Evolutionary conservation across 2,329 filamentous ascomycete genomes (phyloP), one percentile per base, ranked within the genome.

Genomic region (Cercospora sp.): DNA sequence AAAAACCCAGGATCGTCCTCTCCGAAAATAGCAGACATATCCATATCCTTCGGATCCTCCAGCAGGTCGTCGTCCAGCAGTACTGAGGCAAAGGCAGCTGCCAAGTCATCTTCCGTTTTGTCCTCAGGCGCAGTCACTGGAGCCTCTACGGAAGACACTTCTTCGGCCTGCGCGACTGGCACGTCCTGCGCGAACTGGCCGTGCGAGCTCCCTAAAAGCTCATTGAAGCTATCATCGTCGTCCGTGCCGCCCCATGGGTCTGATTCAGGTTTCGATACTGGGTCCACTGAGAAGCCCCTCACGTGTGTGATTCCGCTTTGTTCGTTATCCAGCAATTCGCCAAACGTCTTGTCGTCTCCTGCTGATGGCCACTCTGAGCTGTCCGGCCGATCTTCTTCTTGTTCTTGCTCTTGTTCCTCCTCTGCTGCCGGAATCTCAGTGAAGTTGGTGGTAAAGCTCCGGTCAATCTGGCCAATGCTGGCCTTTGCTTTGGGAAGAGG

Each of bases 1-100:
- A 97, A 82, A 68, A 97, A 91, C 0, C 92, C 93, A 75, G 94
- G 91, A 71, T 92, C 91, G 77, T 97, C 94, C 72, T 94, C 94
- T 57, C 91, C 88, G 71, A 94, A 89, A 72, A 94, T 89, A 1
- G 85, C 84, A 28, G 87, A 82, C 0, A 88, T 85, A 72, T 92
- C 89, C 18, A 91, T 75, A 63, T 84, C 75, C 26, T 73, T 72
- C 10, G 72, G 62, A 59, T 77, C 76, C 26, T 76, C 76, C 53
- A 78, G 64, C 20, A 80, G 66, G 36, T 84, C 80, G 33, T 92
- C 90, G 60, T 91, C 90, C 13, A 83, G 92, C 74, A 97, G 87
- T 53, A 92, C 91, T 58, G 91, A 90, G 71, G 92, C 87, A 92
- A 94, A 97, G 72, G 92, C 89, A 18, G 91, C 91, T 57, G 91